phyloP scores from a whole-genome alignment of 768 basidiomycete species.

The Collybia sordida region DNA sequence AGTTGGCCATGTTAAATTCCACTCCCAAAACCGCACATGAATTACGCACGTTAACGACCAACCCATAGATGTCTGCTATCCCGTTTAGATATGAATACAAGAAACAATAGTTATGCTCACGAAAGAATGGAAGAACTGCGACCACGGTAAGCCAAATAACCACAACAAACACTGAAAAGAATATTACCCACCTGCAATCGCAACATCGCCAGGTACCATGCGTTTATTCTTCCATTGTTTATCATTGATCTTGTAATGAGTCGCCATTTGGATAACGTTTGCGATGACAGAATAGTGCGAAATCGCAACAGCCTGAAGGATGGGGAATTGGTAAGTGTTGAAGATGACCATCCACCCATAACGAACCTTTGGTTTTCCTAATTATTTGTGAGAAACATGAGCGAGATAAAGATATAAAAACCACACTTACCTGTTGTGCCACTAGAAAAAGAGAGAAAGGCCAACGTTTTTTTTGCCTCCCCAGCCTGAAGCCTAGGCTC shows the following conservation, averaged over 20 bases:
- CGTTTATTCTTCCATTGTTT: slow-evolving; percentile 36
- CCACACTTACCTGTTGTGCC: slow-evolving; percentile 61
- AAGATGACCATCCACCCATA: background rate
- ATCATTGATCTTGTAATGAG: slow-evolving; percentile 46
- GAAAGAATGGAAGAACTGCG: slow-evolving; percentile 39
- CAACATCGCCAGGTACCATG: slow-evolving; percentile 55
- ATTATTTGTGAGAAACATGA: background rate
- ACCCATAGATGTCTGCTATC: slow-evolving; percentile 55
- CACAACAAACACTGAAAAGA: background rate
- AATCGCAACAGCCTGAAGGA: slow-evolving; percentile 59
- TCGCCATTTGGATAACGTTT: slow-evolving; percentile 60
- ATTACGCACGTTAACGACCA: slow-evolving; percentile 50
- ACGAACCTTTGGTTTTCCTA: slow-evolving; percentile 37
- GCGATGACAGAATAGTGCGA: slow-evolving; percentile 65
- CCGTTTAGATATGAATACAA: background rate
- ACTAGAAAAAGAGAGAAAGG: slow-evolving; percentile 72
- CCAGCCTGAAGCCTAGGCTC: slow-evolving; percentile 51
- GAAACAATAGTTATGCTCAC: background rate
- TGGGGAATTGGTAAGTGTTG: background rate
- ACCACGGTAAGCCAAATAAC: background rate
- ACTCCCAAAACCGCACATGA: background rate
- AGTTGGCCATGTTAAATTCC: slow-evolving; percentile 4
- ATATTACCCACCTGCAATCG: slow-evolving; percentile 49
- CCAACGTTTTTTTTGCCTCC: slow-evolving; percentile 60
- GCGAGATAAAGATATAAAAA: background rate